phyloP scores from a whole-genome alignment of 2,329 filamentous ascomycete species.

The Fusarium brachygibbosum region DNA sequence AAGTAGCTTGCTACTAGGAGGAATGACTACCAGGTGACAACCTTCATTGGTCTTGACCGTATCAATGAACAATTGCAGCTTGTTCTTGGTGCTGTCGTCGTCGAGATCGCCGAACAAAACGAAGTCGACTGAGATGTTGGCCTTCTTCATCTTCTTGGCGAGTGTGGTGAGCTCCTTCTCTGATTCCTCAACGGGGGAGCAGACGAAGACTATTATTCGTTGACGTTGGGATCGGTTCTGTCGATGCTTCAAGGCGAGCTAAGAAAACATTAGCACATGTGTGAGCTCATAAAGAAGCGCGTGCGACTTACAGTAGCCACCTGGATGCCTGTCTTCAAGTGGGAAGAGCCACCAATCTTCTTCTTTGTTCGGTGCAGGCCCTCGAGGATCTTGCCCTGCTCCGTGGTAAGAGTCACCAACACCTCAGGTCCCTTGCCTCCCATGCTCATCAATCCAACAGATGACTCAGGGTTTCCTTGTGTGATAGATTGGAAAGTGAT shows the following conservation, averaged over 20 bases:
- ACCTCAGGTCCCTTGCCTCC: conserved; percentile 97
- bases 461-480: conserved; percentile 94
- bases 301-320: conserved; percentile 84
- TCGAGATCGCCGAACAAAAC: conserved; percentile 94
- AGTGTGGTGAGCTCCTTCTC: conserved; percentile 90
- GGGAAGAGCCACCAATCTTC: conserved; percentile 90
- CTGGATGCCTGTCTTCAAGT: conserved; percentile 94
- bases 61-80: conserved; percentile 93
- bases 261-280: conserved; percentile 44
- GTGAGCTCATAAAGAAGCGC: background rate
- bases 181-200: conserved; percentile 90
- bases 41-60: conserved; percentile 92
- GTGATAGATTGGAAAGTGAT: conserved; percentile 97
- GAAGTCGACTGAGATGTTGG: conserved; percentile 93
- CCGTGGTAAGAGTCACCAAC: conserved; percentile 93
- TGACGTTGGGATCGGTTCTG: conserved; percentile 98
- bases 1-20: conserved; percentile 89
- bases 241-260: conserved; percentile 97
- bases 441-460: conserved; percentile 99
- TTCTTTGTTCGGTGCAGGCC: conserved; percentile 88
- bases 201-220: conserved; percentile 96
- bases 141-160: conserved; percentile 99
- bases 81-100: conserved; percentile 88
- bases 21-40: conserved; percentile 90
- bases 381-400: conserved; percentile 94